Evolutionary conservation across 106 monocot species (phyloP).

Genomic region (Hemerocallis citrina): DNA sequence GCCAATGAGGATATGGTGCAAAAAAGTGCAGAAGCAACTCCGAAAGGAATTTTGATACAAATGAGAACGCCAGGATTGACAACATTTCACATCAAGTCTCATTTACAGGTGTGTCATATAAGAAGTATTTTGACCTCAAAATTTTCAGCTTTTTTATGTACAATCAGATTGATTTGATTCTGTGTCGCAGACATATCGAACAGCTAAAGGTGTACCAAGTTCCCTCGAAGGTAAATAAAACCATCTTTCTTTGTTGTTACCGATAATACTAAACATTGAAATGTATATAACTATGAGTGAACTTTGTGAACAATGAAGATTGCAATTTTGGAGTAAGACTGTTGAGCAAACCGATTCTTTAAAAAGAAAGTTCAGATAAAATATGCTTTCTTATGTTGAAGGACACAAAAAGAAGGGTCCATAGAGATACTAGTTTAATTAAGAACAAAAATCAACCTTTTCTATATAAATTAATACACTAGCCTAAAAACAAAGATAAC

Average conservation of each 20-base stretch:
- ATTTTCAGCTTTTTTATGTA: not conserved
- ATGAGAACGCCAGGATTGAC: conserved; percentile 27
- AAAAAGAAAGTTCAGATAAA: not conserved
- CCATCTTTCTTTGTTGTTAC: not conserved
- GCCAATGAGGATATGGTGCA: not conserved
- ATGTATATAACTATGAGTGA: not conserved
- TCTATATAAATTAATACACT: conserved; percentile 2
- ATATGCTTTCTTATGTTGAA: not conserved
- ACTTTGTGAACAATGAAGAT: no score
- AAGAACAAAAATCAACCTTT: not conserved
- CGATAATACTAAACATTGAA: not conserved
- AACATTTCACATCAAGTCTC: conserved; percentile 33
- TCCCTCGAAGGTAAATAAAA: conserved; percentile 15
- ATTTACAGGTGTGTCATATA: conserved; percentile 18
- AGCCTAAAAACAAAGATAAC: not conserved
- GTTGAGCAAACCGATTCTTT: not conserved
- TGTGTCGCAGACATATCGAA: conserved; percentile 23
- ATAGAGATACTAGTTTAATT: not conserved
- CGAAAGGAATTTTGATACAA: conserved; percentile 24
- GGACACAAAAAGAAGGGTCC: not conserved
- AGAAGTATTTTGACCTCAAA: not conserved
- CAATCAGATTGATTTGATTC: not conserved
- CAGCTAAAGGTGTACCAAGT: conserved; percentile 8
- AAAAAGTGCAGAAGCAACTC: conserved; percentile 34
- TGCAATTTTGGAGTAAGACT: not conserved